Percentiles rank a stretch among this genome's conserved stretches.
Conservation (phyloP, 495 filamentous ascomycete genomes). For the Hypoxylon perforatum region DNA sequence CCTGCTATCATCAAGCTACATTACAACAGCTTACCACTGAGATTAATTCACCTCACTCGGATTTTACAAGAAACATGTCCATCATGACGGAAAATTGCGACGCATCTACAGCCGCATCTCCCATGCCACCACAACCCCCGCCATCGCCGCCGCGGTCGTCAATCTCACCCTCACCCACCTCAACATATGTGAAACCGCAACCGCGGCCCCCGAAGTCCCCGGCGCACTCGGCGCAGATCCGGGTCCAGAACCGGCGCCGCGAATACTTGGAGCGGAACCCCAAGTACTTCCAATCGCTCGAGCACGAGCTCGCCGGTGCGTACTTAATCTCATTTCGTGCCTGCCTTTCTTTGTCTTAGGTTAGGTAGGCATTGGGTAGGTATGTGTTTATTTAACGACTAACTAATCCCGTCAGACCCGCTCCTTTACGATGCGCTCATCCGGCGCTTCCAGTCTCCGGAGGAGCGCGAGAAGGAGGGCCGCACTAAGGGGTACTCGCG, state of each 20-base stretch:
- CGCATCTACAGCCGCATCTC: neutral
- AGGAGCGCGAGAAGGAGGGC: conserved; percentile 78
- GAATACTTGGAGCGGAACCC: conserved; percentile 56
- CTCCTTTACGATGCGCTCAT: conserved; percentile 83
- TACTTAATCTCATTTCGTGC: neutral
- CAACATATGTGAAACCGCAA: conserved; percentile 45
- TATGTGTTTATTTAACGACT: no score
- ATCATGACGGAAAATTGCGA: conserved; percentile 11
- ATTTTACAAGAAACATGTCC: no score
- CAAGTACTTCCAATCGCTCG: conserved; percentile 51
- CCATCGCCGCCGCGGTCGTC: conserved; percentile 27
- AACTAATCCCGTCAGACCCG: conserved; percentile 68
- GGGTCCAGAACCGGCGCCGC: conserved; percentile 55
- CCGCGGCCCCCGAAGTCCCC: conserved; percentile 52
- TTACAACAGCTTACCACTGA: neutral
- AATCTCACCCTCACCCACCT: conserved; percentile 19
- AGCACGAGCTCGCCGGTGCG: conserved; percentile 59
- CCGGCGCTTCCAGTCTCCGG: conserved; percentile 77
- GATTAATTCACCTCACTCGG: neutral
- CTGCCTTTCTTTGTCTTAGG: neutral
- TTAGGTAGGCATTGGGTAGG: no score
- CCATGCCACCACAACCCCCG: conserved; percentile 26
- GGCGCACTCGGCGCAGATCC: conserved; percentile 47
- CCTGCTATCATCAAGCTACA: neutral
- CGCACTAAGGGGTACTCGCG: conserved; percentile 78